A percentile compares a stretch with the other conserved stretches of the same genome.
Conservation (phyloP, 2,329 filamentous ascomycete species). For the Monilinia polystroma region DNA sequence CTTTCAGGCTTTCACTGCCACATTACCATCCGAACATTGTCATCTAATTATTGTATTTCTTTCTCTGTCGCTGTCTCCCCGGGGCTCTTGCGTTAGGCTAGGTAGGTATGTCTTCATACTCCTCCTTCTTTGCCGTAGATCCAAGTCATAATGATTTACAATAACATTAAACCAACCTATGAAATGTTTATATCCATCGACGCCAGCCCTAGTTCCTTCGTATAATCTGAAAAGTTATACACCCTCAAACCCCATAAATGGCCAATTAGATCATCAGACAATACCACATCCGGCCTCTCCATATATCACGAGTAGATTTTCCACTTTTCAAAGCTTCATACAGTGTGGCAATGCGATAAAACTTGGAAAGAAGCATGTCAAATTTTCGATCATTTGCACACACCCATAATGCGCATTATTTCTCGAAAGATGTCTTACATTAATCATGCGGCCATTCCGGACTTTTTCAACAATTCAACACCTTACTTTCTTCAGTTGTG, state of each 20-base stretch:
- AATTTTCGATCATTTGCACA: constrained; percentile 10
- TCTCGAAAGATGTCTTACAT: constrained; percentile 20
- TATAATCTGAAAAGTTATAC: constrained; percentile 4
- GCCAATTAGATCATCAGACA: constrained; percentile 13
- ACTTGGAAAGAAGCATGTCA: neutral
- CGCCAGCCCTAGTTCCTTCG: neutral
- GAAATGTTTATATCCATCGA: neutral
- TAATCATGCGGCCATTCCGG: constrained; percentile 21
- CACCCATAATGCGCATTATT: constrained; percentile 5
- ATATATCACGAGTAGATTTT: constrained; percentile 19
- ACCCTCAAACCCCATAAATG: constrained; percentile 1
- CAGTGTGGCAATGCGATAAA: constrained; percentile 19
- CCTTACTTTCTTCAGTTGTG: neutral
- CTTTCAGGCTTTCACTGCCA: neutral
- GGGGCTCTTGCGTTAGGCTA: neutral
- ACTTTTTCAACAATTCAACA: constrained; percentile 9
- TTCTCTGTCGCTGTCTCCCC: neutral
- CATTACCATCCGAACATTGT: neutral
- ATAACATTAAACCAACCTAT: neutral
- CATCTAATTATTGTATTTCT: too few relatives aligned
- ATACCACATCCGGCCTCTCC: constrained; percentile 4
- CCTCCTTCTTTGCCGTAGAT: neutral
- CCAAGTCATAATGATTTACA: neutral
- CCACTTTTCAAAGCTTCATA: constrained; percentile 12
- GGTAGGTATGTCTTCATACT: neutral